Conservation (phyloP, 352 stramenopile genomes). For the Pythium plurisporium region DNA sequence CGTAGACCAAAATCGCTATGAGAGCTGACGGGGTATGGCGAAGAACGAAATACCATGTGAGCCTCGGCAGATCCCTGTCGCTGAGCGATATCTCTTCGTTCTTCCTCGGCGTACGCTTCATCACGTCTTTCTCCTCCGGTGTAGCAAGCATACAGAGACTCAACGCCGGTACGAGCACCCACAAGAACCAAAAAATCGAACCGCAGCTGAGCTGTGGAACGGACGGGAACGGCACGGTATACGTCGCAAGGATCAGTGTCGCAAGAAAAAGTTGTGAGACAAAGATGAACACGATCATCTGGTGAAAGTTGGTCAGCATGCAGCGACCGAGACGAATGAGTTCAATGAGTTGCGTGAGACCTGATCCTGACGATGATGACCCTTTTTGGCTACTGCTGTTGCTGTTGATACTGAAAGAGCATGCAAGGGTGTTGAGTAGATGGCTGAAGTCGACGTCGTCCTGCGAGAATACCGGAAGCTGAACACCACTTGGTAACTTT, state of each 20-base stretch:
- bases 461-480: conserved; percentile 59
- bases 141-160: conserved; percentile 78
- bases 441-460: conserved; percentile 81
- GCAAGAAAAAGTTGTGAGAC: conserved; percentile 80
- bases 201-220: conserved; percentile 67
- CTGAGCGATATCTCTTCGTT: conserved; percentile 66
- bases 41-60: conserved; percentile 64
- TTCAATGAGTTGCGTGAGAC: conserved; percentile 68
- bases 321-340: conserved; percentile 72
- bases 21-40: conserved; percentile 66
- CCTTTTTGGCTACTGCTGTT: conserved; percentile 22
- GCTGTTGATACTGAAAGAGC: conserved; percentile 61
- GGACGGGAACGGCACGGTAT: conserved; percentile 70
- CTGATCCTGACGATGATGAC: conserved; percentile 15
- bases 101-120: conserved; percentile 84
- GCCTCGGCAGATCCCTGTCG: conserved; percentile 45
- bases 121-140: conserved; percentile 60
- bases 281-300: conserved; percentile 83
- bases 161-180: conserved; percentile 68
- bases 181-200: conserved; percentile 84
- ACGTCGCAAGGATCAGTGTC: conserved; percentile 62
- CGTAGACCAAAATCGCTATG: conserved; percentile 55
- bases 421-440: conserved; percentile 78
- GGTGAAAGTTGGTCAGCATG: conserved; percentile 81
- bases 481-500: conserved; percentile 43